Base-by-base conservation (phyloP, 2,329 filamentous ascomycete genomes). In the Whalleya microplaca region DNA sequence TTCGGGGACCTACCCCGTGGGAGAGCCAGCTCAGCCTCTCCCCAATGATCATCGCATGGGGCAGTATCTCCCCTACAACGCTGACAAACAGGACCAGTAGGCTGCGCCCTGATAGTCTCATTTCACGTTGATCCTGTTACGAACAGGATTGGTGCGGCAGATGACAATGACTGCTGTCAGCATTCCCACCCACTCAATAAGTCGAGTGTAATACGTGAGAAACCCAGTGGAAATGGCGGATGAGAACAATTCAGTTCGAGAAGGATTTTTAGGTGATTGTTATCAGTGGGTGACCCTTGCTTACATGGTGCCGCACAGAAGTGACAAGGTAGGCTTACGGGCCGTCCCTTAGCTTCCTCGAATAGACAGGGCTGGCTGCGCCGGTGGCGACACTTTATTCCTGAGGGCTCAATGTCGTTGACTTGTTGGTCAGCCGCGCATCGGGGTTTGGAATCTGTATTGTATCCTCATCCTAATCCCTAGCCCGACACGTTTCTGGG, bases 291-390 rank as follows among this genome's bases (percentile, higher is more conserved):
- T 51, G 19, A 49, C 51, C 49, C 27, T 56, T 58, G 59, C 57
- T 62, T 51, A 59, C 59, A 51, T 41, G 50, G 46, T 55, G 48
- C 57, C 54, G 60, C 60, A 55, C 54, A 60, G 54, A 37, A 48
- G 37, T 49, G 45, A 48, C 58, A 49, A 58, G 51, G 45, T 52
- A 58, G 51, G 45, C 49, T 32, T 56, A 49, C 60, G 60, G 60
- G 37, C 60, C 60, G 60, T 63, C 60, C 60, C 60, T 61, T 63
- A 61, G 58, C 60, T 55, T 62, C 16, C 53, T 53, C 49, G 57
- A 53, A 60, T 54, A 56, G 49, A 60, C 54, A 60, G 60, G 59
- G 59, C 55, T 55, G 47, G 45, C 51, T 59, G 54, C 56, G 51
- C 57, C 41, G 41, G 55, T 58, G 54, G 57, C 54, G 60, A 58